Evolutionary conservation across 768 basidiomycete species (phyloP), one percentile per base, ranked within the genome.

Genomic region (Boletus rufocinnamomeus): DNA sequence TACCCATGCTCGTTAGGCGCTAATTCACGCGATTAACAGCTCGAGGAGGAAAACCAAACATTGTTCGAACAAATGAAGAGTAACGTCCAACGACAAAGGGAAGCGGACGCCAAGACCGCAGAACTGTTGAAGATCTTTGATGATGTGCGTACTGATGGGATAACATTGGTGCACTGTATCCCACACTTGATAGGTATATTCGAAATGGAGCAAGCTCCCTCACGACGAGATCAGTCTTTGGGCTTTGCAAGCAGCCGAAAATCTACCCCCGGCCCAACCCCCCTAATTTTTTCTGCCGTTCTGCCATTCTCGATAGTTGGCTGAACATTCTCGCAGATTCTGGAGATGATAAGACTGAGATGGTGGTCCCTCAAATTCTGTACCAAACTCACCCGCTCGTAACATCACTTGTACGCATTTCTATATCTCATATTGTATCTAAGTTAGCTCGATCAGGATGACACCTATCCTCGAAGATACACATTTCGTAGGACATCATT

Each of bases 141-240:
- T 45, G 66, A 77, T 57, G 90, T 87, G 56, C 32, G 79, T 60
- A 49, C 6, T 35, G 7, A 27, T 46, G 6, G 10, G 47, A 30
- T 19, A 30, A 0, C 19, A 44, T 53, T n/a, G 21, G 48, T 32
- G 17, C 25, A 38, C 50, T 48, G 16, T 43, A 37, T 58, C 55
- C 62, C 30, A 72, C 4, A 50, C 28, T 54, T 27, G 48, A 6
- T 57, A 85, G 86, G 74, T 79, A 2, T 77, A 76, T 51, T 71
- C 75, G 13, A 77, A 76, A 52, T 89, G 86, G 84, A 70, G 72
- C 55, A 74, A 79, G 28, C 66, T 88, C 9, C 84, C 86, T 2
- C 75, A 79, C 51, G 85, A 88, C n/a, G 83, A 87, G 28, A 82
- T 91, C n/a, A 79, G 81, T 47, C 73, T 75, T 23, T 80, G 79